phyloP scores from a whole-genome alignment of 1,139 yeast species.

The Blastobotrys elegans region DNA sequence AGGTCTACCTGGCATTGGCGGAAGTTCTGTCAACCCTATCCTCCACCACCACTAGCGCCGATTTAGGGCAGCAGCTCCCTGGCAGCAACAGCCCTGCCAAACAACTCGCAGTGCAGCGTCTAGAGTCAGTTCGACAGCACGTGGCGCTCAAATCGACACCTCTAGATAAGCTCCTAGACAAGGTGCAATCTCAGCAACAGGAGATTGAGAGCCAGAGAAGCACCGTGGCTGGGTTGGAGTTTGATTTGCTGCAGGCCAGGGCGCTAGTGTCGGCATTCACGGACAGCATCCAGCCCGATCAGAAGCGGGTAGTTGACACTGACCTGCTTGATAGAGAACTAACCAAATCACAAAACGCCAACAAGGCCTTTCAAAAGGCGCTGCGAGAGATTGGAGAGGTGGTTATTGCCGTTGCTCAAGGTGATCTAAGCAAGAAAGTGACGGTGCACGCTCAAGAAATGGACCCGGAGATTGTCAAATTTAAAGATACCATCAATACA shows the following conservation, averaged over 20 bases:
- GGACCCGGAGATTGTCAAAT: slow-evolving; percentile 67
- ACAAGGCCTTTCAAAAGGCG: slow-evolving; percentile 72
- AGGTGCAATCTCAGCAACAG: slow-evolving; percentile 36
- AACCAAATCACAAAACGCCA: slow-evolving; percentile 55
- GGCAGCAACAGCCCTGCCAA: slow-evolving; percentile 24
- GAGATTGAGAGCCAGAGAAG: slow-evolving; percentile 36
- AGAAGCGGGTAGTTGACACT: slow-evolving; percentile 31
- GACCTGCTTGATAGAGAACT: slow-evolving; percentile 39
- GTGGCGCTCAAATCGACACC: not conserved
- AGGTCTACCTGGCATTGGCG: slow-evolving; percentile 22
- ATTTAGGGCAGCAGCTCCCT: slow-evolving; percentile 13
- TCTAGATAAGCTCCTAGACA: slow-evolving; percentile 24
- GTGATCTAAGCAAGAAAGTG: slow-evolving; percentile 75
- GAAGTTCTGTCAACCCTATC: slow-evolving; percentile 13
- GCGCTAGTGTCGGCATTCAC: slow-evolving; percentile 35
- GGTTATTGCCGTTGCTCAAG: slow-evolving; percentile 79
- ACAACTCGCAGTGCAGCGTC: slow-evolving; percentile 19
- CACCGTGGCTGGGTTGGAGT: slow-evolving; percentile 37
- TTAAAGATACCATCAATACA: slow-evolving; percentile 74
- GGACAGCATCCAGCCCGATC: slow-evolving; percentile 34
- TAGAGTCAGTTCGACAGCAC: not conserved
- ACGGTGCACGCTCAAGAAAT: slow-evolving; percentile 65
- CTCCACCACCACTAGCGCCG: not conserved
- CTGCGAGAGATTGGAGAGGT: slow-evolving; percentile 76
- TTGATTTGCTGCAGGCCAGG: slow-evolving; percentile 35